Conservation (phyloP, 306 rosid genomes). For the Hippophae rhamnoides region DNA sequence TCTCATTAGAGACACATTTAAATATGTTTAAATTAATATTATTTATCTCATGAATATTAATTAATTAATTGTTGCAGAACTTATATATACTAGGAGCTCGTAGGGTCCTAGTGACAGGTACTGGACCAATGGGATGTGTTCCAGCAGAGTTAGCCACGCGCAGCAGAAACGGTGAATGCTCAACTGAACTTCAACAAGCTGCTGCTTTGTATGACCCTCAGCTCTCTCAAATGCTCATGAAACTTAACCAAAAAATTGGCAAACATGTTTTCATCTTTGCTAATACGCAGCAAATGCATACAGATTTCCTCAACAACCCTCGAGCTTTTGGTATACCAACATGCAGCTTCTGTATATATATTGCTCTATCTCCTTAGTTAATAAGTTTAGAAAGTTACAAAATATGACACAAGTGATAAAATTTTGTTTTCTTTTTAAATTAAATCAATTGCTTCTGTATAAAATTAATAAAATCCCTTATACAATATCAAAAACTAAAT, state of each 20-base stretch:
- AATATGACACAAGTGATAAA: no score
- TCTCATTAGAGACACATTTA: no score
- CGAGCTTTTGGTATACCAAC: conserved; percentile 33
- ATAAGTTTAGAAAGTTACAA: no score
- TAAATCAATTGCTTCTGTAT: no score
- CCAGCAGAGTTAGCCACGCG: conserved; percentile 67
- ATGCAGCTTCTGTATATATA: no score
- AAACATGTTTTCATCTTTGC: conserved; percentile 40
- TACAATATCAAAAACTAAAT: no score
- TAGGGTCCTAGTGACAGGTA: conserved; percentile 66
- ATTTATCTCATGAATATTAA: not conserved
- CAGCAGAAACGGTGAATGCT: conserved; percentile 44
- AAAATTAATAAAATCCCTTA: no score
- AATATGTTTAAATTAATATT: no score
- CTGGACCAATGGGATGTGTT: conserved; percentile 67
- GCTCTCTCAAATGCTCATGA: conserved; percentile 40
- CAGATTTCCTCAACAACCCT: conserved; percentile 45
- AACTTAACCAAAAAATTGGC: conserved; percentile 47
- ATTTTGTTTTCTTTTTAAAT: no score
- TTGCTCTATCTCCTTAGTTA: no score
- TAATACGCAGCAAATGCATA: conserved; percentile 42
- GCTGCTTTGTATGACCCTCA: conserved; percentile 57
- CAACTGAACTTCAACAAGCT: conserved; percentile 56
- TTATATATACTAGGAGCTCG: conserved; percentile 50
- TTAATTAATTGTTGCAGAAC: conserved; percentile 21